phyloP scores from a whole-genome alignment of 768 basidiomycete species.

The Imleria badia region DNA sequence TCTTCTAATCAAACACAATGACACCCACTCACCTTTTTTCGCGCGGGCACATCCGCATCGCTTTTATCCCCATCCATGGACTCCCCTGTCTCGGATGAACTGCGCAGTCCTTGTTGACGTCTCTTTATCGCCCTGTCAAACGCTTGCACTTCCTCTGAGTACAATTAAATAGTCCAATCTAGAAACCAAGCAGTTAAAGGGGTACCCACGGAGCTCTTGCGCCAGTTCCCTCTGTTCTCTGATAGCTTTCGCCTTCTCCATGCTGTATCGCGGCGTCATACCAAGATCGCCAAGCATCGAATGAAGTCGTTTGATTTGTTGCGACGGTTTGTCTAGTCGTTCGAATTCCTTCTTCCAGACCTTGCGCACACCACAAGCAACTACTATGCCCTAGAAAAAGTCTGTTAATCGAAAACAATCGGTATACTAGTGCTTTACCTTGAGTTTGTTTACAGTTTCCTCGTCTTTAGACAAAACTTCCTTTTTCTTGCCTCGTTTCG shows the following conservation, averaged over 20 bases:
- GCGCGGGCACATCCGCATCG: conserved; percentile 34
- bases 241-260: conserved; percentile 80
- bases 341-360: conserved; percentile 74
- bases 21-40: conserved; percentile 41
- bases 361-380: conserved; percentile 76
- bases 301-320: conserved; percentile 66
- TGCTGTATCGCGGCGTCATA: conserved; percentile 73
- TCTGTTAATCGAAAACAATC: neutral
- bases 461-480: conserved; percentile 55
- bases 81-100: conserved; percentile 18
- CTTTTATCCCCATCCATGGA: conserved; percentile 35
- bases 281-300: conserved; percentile 69
- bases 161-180: neutral
- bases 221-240: conserved; percentile 72
- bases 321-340: conserved; percentile 51
- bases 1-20: neutral
- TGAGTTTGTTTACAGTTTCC: conserved; percentile 70
- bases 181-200: neutral
- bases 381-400: conserved; percentile 53
- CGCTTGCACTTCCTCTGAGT: conserved; percentile 69
- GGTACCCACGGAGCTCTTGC: conserved; percentile 68
- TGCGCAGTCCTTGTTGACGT: conserved; percentile 19
- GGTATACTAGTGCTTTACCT: conserved; percentile 42
- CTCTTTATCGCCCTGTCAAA: conserved; percentile 55
- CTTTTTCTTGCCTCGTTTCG: conserved; percentile 34